phyloP scores from a whole-genome alignment of 2,329 filamentous ascomycete species.

The Ascochyta rabiei region DNA sequence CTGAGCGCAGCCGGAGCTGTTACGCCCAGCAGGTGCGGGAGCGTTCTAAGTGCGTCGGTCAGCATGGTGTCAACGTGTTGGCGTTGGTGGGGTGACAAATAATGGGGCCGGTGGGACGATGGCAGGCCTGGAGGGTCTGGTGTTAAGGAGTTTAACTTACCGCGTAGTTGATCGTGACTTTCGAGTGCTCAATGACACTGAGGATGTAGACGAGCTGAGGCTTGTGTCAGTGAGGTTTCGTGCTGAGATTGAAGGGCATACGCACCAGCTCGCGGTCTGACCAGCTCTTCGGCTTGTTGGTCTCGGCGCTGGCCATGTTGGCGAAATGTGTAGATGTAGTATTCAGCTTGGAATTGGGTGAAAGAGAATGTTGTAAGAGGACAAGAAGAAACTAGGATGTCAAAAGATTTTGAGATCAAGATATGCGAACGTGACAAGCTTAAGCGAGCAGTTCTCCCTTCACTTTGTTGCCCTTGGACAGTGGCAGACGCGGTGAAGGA shows the following conservation, averaged over 20 bases:
- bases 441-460: neutral
- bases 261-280: slow-evolving; percentile 24
- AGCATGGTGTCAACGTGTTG: neutral
- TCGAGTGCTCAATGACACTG: slow-evolving; percentile 20
- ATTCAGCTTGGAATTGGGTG: too few relatives aligned
- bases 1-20: slow-evolving; percentile 23
- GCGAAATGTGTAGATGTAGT: neutral
- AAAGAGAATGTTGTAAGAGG: too few relatives aligned
- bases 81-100: too few relatives aligned
- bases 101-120: neutral
- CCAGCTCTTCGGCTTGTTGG: slow-evolving; percentile 18
- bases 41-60: slow-evolving; percentile 19
- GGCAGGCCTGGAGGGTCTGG: too few relatives aligned
- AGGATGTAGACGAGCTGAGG: slow-evolving; percentile 23
- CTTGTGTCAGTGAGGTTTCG: neutral
- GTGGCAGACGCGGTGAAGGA: neutral
- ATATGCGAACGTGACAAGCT: neutral
- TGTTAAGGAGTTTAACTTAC: slow-evolving; percentile 4
- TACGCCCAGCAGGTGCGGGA: slow-evolving; percentile 23
- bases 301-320: slow-evolving; percentile 14
- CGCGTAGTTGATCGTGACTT: slow-evolving; percentile 22
- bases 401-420: neutral
- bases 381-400: too few relatives aligned
- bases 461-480: neutral
- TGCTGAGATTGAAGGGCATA: neutral